Evolutionary conservation across 2,329 filamentous ascomycete genomes (phyloP), one percentile per base, ranked within the genome.

Genomic region (Fusarium marasasianum): DNA sequence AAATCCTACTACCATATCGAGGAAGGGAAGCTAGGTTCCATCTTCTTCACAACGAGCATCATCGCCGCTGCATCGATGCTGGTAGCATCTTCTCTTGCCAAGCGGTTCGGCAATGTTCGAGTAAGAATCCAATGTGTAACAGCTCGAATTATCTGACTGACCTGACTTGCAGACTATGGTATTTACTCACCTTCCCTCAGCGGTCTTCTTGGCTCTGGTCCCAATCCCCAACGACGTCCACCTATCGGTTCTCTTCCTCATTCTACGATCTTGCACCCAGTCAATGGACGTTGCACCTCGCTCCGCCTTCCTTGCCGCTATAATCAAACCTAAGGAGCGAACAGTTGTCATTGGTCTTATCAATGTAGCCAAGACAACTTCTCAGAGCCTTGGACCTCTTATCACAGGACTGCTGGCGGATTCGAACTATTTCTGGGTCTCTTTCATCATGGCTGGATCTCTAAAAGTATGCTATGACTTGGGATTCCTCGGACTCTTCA

Each of bases 281-380:
- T 90, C 86, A 55, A 94, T 94, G 92, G 92, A 94, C 74, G 87
- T 89, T 29, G 92, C 91, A 1, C 93, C 93, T 0, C 87, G 92
- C 14, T 87, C 89, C 7, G 92, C 92, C 0, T 94, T 94, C 79
- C 81, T 94, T 5, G 89, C 92, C 0, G 89, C 90, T 3, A 87
- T 91, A 0, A 86, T 94, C 7, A 86, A 89, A 15, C 87, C 91
- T 0, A 83, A 86, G 6, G 92, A 94, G 80, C 87, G 93, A 3
- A 94, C 92, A 0, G 91, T 91, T 0, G 88, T 93, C 17, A 91
- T 94, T 88, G 93, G 92, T 0, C 83, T 91, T 0, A 85, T 93
- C 8, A 94, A 93, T 71, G 89, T 92, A 2, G 88, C 92, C 35
- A 93, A 93, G 81, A 94, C 92, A 0, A 83, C 86, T 11, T 86